Conservation (phyloP, 495 filamentous ascomycete species). For the Hyaloscypha hepaticicola region DNA sequence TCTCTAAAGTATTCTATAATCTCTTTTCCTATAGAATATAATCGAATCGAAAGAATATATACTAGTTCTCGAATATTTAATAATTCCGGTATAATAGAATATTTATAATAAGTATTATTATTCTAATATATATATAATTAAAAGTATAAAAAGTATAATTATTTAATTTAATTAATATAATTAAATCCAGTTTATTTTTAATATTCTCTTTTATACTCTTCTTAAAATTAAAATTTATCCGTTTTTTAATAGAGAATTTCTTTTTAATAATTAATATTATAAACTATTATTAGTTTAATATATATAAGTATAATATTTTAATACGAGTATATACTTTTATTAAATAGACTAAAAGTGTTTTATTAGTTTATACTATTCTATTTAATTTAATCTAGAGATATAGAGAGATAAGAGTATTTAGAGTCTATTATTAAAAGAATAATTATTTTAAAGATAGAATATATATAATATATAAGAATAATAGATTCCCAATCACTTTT, state of each 20-base stretch:
- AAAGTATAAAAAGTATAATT: slow-evolving; percentile 16
- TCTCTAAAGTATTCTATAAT: not conserved
- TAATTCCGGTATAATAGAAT: slow-evolving; percentile 11
- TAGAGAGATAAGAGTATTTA: not conserved
- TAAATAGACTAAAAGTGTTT: slow-evolving; percentile 9
- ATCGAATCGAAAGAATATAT: slow-evolving; percentile 13
- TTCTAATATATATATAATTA: slow-evolving; percentile 22
- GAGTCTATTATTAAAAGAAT: not conserved
- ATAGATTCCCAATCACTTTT: not conserved
- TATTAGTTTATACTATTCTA: slow-evolving; percentile 8
- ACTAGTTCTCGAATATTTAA: slow-evolving; percentile 4
- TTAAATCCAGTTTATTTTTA: not conserved
- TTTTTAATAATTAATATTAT: slow-evolving; percentile 3
- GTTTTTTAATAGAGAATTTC: not conserved
- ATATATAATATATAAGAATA: slow-evolving; percentile 9
- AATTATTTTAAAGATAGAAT: slow-evolving; percentile 5
- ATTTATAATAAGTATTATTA: slow-evolving; percentile 14
- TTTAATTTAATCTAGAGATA: slow-evolving; percentile 1
- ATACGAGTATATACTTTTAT: slow-evolving; percentile 12
- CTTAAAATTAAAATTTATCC: slow-evolving; percentile 14
- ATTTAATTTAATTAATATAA: slow-evolving; percentile 2
- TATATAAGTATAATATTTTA: slow-evolving; percentile 9
- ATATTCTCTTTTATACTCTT: not conserved
- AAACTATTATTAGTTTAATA: too few species aligned
- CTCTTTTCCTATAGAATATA: slow-evolving; percentile 11